Evolutionary conservation across 1,139 yeast species (phyloP).

Genomic region (Yamadazyma dushanensis): DNA sequence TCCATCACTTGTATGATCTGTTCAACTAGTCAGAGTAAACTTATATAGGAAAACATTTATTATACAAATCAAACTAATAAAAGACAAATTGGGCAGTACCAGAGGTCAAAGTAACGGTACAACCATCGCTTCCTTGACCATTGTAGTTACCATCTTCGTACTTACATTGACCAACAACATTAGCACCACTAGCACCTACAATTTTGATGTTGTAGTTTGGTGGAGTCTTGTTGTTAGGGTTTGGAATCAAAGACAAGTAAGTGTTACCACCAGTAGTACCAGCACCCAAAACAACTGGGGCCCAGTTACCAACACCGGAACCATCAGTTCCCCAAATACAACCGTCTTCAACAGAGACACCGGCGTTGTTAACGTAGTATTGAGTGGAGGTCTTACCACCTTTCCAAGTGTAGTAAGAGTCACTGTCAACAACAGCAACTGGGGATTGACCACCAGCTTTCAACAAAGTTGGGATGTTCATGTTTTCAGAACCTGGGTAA

Average conservation of each 20-base stretch:
- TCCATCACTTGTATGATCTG: no score
- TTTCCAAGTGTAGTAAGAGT: conserved; percentile 75
- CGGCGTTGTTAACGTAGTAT: conserved; percentile 96
- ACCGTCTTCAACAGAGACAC: conserved; percentile 84
- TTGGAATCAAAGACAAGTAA: conserved; percentile 90
- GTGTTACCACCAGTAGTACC: conserved; percentile 78
- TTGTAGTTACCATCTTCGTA: conserved; percentile 77
- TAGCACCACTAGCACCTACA: conserved; percentile 63
- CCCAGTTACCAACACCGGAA: conserved; percentile 94
- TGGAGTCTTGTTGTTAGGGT: conserved; percentile 78
- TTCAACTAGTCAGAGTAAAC: no score
- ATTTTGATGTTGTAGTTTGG: conserved; percentile 88
- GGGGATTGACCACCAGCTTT: conserved; percentile 64
- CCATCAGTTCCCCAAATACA: conserved; percentile 89
- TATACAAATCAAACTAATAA: conserved; percentile 24
- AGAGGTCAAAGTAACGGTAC: conserved; percentile 85
- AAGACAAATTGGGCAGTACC: conserved; percentile 80
- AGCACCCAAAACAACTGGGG: conserved; percentile 94
- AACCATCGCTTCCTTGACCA: conserved; percentile 74
- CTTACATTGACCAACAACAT: conserved; percentile 72
- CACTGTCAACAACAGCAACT: conserved; percentile 77
- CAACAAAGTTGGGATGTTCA: conserved; percentile 89
- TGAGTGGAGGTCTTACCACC: conserved; percentile 89
- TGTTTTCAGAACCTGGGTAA: conserved; percentile 98
- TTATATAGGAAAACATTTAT: conserved; percentile 15